Evolutionary conservation across 345 rosid species (phyloP), one percentile per base, ranked within the genome.

Genomic region (Lepidium aucheri): DNA sequence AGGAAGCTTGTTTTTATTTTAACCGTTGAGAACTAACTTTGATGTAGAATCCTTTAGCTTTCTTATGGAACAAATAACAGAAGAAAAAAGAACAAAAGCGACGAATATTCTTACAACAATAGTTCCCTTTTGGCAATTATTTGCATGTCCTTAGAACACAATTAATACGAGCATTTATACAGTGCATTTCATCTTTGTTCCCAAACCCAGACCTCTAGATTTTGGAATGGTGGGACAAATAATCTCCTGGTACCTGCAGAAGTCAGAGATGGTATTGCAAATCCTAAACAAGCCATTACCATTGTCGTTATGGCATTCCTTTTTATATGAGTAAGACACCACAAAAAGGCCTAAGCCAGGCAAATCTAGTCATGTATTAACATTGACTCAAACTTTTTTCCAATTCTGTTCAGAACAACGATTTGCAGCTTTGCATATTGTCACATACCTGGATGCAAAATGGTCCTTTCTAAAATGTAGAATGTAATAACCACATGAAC

Each of bases 1-100:
- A 59, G 24, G 72, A 73, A 73, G 77, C 56, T 59, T 73, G 72
- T 59, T 73, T 59, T 65, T 20, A 57, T 57, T 59, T 73, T 22
- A 73, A 73, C 72, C 77, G 77, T 73, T 66, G 43, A 52, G 67
- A 53, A 26, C 28, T 59, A 5, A 52, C 72, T 73, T 73, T 73
- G 12, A 66, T 73, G 76, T 65, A 8, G 20, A 20, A 2, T 18
- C 58, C 36, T 64, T 72, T 13, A 57, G 12, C 66, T 72, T 57
- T 73, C 49, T 65, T 12, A 22, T 46, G 28, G 3, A 64, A 56
- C 69, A 55, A 9, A 30, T 42, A 20, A 15, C 52, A 18, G 38
- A 57, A 26, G 32, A 14, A 15, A 53, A 62, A 18, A 51, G 17
- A 56, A n/a, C 7, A 55, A 14, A 40, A 51, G 47, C 57, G 58